A percentile compares a stretch with the other conserved stretches of the same genome.
phyloP scores from a whole-genome alignment of 78 protist genomes.

The Dictyostelium brefeldianum region DNA sequence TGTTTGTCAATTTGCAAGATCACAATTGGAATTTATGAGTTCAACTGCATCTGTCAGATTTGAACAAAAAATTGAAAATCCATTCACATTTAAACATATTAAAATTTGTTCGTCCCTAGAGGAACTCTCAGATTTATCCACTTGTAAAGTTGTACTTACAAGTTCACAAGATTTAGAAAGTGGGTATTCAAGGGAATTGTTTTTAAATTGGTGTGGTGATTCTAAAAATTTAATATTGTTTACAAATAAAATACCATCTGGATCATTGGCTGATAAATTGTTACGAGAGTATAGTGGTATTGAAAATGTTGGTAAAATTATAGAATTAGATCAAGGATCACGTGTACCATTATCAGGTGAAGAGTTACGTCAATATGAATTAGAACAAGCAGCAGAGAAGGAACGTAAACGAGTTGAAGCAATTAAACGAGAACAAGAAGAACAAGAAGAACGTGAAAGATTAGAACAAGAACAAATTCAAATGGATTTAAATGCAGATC shows the following conservation, averaged over 20 bases:
- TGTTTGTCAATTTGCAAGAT: conserved; percentile 83
- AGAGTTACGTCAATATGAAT: conserved; percentile 38
- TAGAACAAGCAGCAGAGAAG: neutral
- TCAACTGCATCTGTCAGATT: conserved; percentile 17
- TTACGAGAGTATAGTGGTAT: neutral
- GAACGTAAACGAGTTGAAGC: conserved; percentile 21
- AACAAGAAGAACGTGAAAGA: conserved; percentile 13
- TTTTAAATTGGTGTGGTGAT: conserved; percentile 56
- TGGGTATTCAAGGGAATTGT: conserved; percentile 65
- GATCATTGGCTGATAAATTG: conserved; percentile 9
- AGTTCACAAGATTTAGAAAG: conserved; percentile 58
- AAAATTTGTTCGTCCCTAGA: conserved; percentile 27
- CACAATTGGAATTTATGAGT: conserved; percentile 92
- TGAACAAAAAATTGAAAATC: conserved; percentile 64
- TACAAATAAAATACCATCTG: conserved; percentile 32
- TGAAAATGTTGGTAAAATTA: neutral
- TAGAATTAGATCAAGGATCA: conserved; percentile 7
- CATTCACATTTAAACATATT: conserved; percentile 57
- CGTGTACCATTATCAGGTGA: conserved; percentile 54
- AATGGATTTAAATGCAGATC: neutral
- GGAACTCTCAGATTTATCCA: neutral
- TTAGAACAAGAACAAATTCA: neutral
- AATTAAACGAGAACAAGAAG: conserved; percentile 41
- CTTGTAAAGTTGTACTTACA: conserved; percentile 32
- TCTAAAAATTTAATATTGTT: conserved; percentile 47